phyloP scores from a whole-genome alignment of 768 basidiomycete species.

The Tylopilus plumbeoviolaceoides region DNA sequence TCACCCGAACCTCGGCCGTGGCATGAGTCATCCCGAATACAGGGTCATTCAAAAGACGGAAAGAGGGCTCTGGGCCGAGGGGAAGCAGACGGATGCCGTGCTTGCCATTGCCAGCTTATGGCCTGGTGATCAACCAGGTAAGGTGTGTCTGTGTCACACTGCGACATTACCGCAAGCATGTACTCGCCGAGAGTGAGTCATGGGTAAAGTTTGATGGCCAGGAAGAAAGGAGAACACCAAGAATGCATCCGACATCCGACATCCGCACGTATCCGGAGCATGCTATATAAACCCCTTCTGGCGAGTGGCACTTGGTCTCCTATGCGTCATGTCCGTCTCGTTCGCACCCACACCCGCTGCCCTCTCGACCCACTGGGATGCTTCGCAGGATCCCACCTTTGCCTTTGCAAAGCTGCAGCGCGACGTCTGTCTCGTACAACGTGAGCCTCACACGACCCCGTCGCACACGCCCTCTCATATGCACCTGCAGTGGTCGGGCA shows the following conservation, averaged over 20 bases:
- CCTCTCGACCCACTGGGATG: conserved; percentile 13
- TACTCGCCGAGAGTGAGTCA: not conserved
- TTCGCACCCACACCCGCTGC: conserved; percentile 20
- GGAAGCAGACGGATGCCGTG: not conserved
- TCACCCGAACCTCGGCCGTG: not conserved
- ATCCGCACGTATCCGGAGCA: not conserved
- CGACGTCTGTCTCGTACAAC: conserved; percentile 28
- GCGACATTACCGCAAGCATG: not conserved
- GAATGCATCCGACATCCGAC: not conserved
- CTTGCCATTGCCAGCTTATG: too few relatives aligned
- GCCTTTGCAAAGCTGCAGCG: conserved; percentile 31
- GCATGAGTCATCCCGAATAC: not conserved
- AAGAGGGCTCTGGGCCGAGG: too few relatives aligned
- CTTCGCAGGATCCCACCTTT: conserved; percentile 29
- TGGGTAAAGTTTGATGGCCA: too few relatives aligned
- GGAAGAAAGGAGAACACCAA: not conserved
- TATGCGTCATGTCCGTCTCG: conserved; percentile 17
- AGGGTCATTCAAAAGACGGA: not conserved
- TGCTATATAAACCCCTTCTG: not conserved
- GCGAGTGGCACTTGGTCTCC: not conserved
- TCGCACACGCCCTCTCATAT: not conserved
- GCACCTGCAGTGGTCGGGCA: conserved; percentile 12
- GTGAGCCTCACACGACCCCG: conserved; percentile 12
- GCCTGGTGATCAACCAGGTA: not conserved
- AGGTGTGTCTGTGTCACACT: not conserved